Conservation (phyloP, 169 alveolate genomes). For the Babesia sp. region DNA sequence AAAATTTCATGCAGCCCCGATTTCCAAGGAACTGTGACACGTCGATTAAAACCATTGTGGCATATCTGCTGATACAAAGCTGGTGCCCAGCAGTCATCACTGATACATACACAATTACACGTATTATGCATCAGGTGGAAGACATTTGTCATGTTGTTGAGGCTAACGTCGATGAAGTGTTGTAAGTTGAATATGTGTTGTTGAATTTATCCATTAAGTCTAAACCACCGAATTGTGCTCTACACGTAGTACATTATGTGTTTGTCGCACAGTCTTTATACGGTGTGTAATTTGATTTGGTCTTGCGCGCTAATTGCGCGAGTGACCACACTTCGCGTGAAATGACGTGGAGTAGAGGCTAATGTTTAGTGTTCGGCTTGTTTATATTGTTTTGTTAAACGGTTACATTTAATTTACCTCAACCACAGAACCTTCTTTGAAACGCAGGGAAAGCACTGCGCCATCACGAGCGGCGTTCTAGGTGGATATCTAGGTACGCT, state of each 20-base stretch:
- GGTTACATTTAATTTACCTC: not conserved
- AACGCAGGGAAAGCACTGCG: constrained; percentile 24
- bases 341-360: too few relatives aligned
- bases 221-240: too few relatives aligned
- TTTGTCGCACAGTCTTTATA: too few relatives aligned
- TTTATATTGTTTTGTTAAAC: not conserved
- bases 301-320: too few relatives aligned
- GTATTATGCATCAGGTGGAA: constrained; percentile 21
- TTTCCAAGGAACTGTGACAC: constrained; percentile 63
- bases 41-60: constrained; percentile 15
- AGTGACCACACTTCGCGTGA: too few relatives aligned
- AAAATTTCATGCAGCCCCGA: constrained; percentile 45
- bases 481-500: constrained; percentile 73
- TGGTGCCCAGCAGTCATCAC: not conserved
- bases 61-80: constrained; percentile 28
- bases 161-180: constrained; percentile 20
- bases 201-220: too few relatives aligned
- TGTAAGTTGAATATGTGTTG: too few relatives aligned
- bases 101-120: not conserved
- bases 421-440: constrained; percentile 21
- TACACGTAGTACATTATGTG: too few relatives aligned
- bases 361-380: too few relatives aligned
- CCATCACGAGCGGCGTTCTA: constrained; percentile 62
- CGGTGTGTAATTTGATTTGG: too few relatives aligned
- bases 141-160: constrained; percentile 30